Evolutionary conservation across 805 yeast species (phyloP).

Genomic region (Starmerella ratchasimensis): DNA sequence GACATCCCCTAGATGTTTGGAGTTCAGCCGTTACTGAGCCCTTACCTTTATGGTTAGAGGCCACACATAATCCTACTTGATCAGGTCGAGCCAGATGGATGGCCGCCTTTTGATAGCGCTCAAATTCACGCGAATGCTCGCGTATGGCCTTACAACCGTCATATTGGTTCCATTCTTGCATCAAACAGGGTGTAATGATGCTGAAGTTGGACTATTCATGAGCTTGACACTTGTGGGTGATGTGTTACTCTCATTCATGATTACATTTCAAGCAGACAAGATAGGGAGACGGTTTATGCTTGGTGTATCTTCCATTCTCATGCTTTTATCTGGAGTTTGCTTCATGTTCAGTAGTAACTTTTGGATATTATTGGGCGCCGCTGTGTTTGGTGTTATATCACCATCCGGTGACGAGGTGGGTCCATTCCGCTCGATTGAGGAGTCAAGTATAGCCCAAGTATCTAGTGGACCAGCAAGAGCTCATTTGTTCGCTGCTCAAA

Average conservation of each 20-base stretch:
- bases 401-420: constrained; percentile 88
- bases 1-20: no score
- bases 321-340: constrained; percentile 51
- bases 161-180: constrained; percentile 55
- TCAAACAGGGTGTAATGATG: constrained; percentile 40
- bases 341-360: constrained; percentile 48
- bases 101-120: constrained; percentile 52
- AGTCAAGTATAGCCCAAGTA: constrained; percentile 66
- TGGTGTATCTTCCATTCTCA: constrained; percentile 48
- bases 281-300: constrained; percentile 58
- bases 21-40: no score
- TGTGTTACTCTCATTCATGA: constrained; percentile 48
- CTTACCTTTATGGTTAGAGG: no score
- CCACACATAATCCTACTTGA: neutral
- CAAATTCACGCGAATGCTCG: constrained; percentile 54
- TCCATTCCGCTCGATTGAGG: constrained; percentile 78
- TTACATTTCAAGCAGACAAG: constrained; percentile 66
- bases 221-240: constrained; percentile 70
- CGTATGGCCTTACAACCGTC: constrained; percentile 71
- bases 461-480: constrained; percentile 39
- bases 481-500: constrained; percentile 62
- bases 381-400: constrained; percentile 72
- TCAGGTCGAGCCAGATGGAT: constrained; percentile 30
- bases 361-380: constrained; percentile 47
- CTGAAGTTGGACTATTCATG: constrained; percentile 65